Evolutionary conservation across 441 rosid genomes (phyloP), one percentile per base, ranked within the genome.

Genomic region (Viola pubescens): DNA sequence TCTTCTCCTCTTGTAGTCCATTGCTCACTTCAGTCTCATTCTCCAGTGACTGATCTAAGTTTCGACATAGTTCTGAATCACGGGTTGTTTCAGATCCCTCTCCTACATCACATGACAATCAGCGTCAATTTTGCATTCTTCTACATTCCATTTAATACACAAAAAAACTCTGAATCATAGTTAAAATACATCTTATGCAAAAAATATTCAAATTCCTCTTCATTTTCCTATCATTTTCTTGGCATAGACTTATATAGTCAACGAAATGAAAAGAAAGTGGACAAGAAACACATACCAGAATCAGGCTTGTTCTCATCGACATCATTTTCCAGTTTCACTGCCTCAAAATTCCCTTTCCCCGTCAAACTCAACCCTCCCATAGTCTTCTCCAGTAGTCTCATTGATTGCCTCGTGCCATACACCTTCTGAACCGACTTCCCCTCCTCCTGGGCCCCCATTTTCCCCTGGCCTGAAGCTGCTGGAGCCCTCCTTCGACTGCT

Each of bases 361-460:
- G 75, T 81, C 75, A 94, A 71, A 71, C 78, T 74, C 69, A 90
- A 52, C n/a, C 70, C 77, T 58, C 60, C 79, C 85, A 86, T 69
- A 56, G 59, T 65, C 70, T 81, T 84, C 75, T 79, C 94, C 59
- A 94, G 52, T 72, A 94, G 49, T 65, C 84, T 83, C 51, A 75
- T 79, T 1, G 97, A 83, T 39, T 81, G 80, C 78, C 99, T 81
- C 0, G 95, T 86, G 65, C 84, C 74, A 51, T 77, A 77, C 26
- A 49, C 82, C 8, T 65, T 50, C 81, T 79, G 88, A 41, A 70
- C 74, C 0, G 84, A 70, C 7, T 38, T 49, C 41, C 60, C 79
- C 6, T 70, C 74, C 47, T 64, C 63, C 66, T 65, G 68, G 4
- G 49, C 54, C 42, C 57, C 73, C 4, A 7, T 52, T 57, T 72